Conservation (phyloP, 176 grass and related monocot genomes). For the Paspalum vaginatum region DNA sequence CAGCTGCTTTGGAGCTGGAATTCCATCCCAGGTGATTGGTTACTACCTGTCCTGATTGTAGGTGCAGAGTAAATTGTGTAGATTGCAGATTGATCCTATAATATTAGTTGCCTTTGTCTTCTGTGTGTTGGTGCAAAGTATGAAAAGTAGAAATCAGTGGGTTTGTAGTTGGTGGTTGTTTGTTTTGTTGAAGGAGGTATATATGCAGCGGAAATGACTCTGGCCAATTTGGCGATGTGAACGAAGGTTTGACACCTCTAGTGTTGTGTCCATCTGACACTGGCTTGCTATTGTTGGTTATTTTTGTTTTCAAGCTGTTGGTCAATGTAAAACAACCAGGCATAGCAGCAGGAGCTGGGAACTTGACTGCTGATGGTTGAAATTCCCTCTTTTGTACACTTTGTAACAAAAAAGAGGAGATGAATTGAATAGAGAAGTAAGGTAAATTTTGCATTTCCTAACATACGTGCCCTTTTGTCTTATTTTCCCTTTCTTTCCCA, state of each 20-base stretch:
- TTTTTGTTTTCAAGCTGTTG: constrained; percentile 19
- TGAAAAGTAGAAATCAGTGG: not conserved
- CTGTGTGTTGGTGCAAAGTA: constrained; percentile 15
- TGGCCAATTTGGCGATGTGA: not conserved
- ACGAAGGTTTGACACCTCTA: not conserved
- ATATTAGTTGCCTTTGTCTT: not conserved
- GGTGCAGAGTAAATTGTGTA: constrained; percentile 36
- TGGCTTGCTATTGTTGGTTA: constrained; percentile 5
- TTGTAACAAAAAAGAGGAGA: not conserved
- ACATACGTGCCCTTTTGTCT: not conserved
- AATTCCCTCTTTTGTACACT: constrained; percentile 17
- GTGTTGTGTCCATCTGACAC: constrained; percentile 2
- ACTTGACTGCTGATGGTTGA: constrained; percentile 6
- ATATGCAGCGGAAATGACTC: constrained; percentile 19
- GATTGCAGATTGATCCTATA: constrained; percentile 30
- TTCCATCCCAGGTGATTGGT: constrained; percentile 36
- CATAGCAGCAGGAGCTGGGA: not conserved
- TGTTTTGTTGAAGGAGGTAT: constrained; percentile 29
- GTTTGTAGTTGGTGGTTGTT: constrained; percentile 29
- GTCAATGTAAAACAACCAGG: constrained; percentile 25
- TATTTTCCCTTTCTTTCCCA: not conserved
- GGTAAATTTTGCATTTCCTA: not conserved
- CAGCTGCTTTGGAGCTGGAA: not conserved
- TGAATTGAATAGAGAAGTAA: constrained; percentile 8
- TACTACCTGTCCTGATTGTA: constrained; percentile 15